Percentiles rank a stretch among this genome's conserved stretches.
Conservation (phyloP, 805 yeast genomes). For the Saccharomycopsis vini region DNA sequence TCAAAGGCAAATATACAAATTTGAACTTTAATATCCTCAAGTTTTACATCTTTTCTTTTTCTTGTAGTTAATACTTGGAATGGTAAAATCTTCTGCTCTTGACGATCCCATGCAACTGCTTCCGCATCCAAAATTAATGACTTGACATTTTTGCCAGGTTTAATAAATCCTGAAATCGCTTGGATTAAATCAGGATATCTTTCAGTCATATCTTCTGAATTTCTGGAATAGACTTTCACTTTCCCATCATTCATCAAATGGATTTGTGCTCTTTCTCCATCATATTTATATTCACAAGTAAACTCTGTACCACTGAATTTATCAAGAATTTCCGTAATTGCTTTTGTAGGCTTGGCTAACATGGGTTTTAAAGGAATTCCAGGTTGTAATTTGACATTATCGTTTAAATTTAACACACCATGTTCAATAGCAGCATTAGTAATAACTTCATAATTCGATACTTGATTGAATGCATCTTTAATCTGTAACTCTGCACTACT, state of each 20-base stretch:
- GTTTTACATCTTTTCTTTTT: slow-evolving; percentile 86
- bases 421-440: slow-evolving; percentile 54
- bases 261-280: slow-evolving; percentile 96
- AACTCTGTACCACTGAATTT: slow-evolving; percentile 76
- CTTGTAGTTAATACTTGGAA: slow-evolving; percentile 90
- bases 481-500: slow-evolving; percentile 67
- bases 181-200: slow-evolving; percentile 85
- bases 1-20: slow-evolving; percentile 94
- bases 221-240: slow-evolving; percentile 79
- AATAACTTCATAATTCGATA: slow-evolving; percentile 82
- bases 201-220: slow-evolving; percentile 94
- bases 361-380: slow-evolving; percentile 95
- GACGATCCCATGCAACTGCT: slow-evolving; percentile 95
- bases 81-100: slow-evolving; percentile 71
- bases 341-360: slow-evolving; percentile 96
- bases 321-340: slow-evolving; percentile 86
- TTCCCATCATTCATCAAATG: slow-evolving; percentile 61
- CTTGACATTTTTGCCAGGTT: slow-evolving; percentile 29
- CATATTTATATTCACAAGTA: slow-evolving; percentile 95
- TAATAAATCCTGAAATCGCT: slow-evolving; percentile 52
- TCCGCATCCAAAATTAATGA: slow-evolving; percentile 87
- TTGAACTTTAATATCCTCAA: slow-evolving; percentile 78
- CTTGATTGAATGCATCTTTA: slow-evolving; percentile 79
- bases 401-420: slow-evolving; percentile 60
- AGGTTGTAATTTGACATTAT: slow-evolving; percentile 69